phyloP scores from a whole-genome alignment of 2,329 filamentous ascomycete species.

The Penicillium sp. region DNA sequence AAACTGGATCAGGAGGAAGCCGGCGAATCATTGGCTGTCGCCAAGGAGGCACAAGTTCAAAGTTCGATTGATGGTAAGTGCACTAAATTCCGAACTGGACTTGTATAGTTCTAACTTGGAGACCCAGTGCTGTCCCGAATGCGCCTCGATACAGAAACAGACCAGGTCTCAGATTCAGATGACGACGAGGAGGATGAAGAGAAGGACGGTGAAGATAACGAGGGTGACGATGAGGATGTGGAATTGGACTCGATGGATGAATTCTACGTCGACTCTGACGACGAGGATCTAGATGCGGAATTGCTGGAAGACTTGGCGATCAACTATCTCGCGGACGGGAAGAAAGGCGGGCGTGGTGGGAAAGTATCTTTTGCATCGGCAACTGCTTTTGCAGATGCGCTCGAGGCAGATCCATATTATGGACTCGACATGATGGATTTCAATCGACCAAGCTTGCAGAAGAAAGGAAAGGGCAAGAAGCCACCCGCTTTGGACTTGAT shows the following conservation, averaged over 20 bases:
- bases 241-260: constrained; percentile 7
- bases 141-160: constrained; percentile 15
- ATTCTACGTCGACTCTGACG: constrained; percentile 8
- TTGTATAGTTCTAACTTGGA: neutral
- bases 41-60: constrained; percentile 13
- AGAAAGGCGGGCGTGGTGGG: constrained; percentile 37
- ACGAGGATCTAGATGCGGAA: constrained; percentile 31
- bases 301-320: constrained; percentile 51
- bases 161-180: constrained; percentile 6
- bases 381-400: constrained; percentile 57
- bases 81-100: neutral
- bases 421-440: constrained; percentile 87
- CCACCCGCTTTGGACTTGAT: constrained; percentile 52
- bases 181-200: constrained; percentile 12
- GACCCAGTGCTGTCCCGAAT: constrained; percentile 23
- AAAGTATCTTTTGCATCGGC: constrained; percentile 53
- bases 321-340: constrained; percentile 52
- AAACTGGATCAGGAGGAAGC: neutral
- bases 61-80: constrained; percentile 19
- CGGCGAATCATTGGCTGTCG: neutral
- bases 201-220: neutral
- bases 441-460: constrained; percentile 67
- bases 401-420: constrained; percentile 63
- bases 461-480: constrained; percentile 64
- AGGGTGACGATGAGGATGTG: constrained; percentile 12